Base-by-base conservation (phyloP, 2,329 filamentous ascomycete genomes). In the Massarina eburnea region DNA sequence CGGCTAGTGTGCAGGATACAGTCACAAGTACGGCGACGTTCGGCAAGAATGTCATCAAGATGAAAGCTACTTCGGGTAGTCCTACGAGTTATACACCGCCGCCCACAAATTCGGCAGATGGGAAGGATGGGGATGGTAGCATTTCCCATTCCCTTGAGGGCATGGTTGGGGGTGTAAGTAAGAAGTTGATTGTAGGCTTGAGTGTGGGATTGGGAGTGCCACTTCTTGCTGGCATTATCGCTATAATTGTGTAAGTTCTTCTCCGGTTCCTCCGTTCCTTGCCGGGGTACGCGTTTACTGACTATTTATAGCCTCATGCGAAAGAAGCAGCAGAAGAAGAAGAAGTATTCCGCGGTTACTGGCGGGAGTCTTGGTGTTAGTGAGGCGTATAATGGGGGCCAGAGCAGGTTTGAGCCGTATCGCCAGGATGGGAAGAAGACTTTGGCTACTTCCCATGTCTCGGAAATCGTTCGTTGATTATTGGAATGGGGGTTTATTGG, bases 131-230 rank as follows among this genome's bases (percentile, higher is more conserved):
- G 17, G 30, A 22, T 1, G 27, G 33, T 18, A 34, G 41, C 8
- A 24, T 46, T 12, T 27, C 34, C 10, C 15, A 38, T 19, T 20
- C 20, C 6, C 19, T 67, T 0, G 45, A 67, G 4, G 62, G 56
- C 0, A 49, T 60, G 22, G 59, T 63, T 1, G 46, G 60, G 1
- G 71, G 74, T 0, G 68, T 73, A 2, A 68, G 66, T n/a, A 76
- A 73, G 22, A 72, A 71, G 18, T 42, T 79, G 26, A 74, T 80
- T 35, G 67, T 80, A 20, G 78, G 79, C 3, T 56, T 80, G 1
- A 72, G 70, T 32, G 71, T 80, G 1, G 78, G 78, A 0, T 40
- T 77, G 8, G 75, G 74, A 1, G 59, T 76, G 0, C 71, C 75
- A 0, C 52, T 72, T 2, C 18, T 80, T 3, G 46, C 64, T 6